phyloP scores from a whole-genome alignment of 345 rosid genomes.

The Diplotaxis tenuifolia region DNA sequence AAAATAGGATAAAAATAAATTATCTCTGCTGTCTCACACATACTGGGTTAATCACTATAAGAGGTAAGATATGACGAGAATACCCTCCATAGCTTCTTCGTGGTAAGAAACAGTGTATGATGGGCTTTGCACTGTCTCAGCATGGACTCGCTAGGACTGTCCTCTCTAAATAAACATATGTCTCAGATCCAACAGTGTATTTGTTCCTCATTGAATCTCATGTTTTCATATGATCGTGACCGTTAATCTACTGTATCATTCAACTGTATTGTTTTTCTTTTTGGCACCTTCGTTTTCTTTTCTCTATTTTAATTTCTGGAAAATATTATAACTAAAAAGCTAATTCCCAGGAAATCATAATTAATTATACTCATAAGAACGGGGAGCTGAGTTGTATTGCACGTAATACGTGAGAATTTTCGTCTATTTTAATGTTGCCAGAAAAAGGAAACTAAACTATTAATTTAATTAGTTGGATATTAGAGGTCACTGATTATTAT shows the following conservation, averaged over 20 bases:
- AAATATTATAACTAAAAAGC: not conserved
- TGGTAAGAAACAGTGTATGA: constrained; percentile 24
- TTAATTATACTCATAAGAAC: not conserved
- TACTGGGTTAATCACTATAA: constrained; percentile 2
- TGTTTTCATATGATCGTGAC: not conserved
- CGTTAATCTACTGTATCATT: constrained; percentile 15
- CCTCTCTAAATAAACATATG: not conserved
- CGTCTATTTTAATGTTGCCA: constrained; percentile 18
- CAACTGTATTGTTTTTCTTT: not conserved
- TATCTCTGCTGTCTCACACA: constrained; percentile 23
- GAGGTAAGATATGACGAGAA: not conserved
- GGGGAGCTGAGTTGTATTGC: constrained; percentile 58
- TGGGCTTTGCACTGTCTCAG: constrained; percentile 43
- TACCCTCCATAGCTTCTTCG: constrained; percentile 14
- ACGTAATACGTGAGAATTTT: constrained; percentile 38
- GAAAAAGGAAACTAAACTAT: constrained; percentile 14
- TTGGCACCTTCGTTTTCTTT: not conserved
- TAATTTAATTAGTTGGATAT: not conserved
- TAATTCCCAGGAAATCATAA: not conserved
- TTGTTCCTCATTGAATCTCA: not conserved
- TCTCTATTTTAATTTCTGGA: not conserved
- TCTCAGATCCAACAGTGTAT: constrained; percentile 37
- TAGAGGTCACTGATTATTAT: constrained; percentile 14
- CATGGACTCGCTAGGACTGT: constrained; percentile 45
- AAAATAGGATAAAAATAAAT: constrained; percentile 1